These are phyloP conservation scores for Astrephomene gubernaculifera DNA, from an alignment of 139 green algal genomes.

Conservation along the genomic window DNA sequence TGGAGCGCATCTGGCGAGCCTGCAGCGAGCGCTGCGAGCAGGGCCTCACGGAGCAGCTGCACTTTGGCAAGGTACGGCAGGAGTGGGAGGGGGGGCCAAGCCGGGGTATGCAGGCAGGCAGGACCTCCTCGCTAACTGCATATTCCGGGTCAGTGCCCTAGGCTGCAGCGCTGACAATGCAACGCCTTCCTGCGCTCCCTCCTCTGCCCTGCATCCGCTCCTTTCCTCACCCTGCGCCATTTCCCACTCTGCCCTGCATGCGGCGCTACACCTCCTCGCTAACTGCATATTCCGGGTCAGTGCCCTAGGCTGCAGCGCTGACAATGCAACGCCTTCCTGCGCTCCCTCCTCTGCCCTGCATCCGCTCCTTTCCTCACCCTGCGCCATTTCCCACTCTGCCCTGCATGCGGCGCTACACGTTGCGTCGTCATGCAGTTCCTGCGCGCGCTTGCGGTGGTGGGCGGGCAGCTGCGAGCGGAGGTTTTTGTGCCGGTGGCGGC, in stretches of 20 bases:
- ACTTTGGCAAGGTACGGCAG: conserved; percentile 1
- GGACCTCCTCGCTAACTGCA: neutral
- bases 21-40: neutral
- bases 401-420: neutral
- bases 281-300: too few relatives aligned
- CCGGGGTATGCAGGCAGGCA: neutral
- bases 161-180: neutral
- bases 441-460: conserved; percentile 14
- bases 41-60: neutral
- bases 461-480: neutral
- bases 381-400: neutral
- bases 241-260: neutral
- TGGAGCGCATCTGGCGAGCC: conserved; percentile 23
- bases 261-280: too few relatives aligned
- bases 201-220: too few relatives aligned
- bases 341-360: neutral
- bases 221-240: neutral
- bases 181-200: neutral
- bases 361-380: neutral
- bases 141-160: neutral
- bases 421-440: conserved; percentile 3
- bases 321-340: neutral
- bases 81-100: too few relatives aligned
- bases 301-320: too few relatives aligned
- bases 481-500: conserved; percentile 20